Base-by-base conservation (phyloP, 805 yeast genomes). In the Cyberlindnera saturnus region DNA sequence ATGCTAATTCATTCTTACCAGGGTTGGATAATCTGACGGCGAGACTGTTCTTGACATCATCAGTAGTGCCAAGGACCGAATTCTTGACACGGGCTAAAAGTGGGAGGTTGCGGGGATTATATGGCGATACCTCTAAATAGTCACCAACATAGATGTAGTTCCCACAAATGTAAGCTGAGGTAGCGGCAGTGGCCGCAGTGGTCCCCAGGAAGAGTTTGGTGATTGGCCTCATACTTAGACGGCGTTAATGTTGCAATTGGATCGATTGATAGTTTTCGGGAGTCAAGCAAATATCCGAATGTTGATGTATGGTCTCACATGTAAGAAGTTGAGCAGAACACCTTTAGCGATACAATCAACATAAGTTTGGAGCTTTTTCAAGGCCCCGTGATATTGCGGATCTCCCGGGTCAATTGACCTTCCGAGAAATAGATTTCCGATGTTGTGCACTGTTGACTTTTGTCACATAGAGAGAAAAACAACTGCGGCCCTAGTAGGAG, bases 111-210 rank as follows among this genome's bases (percentile, higher is more conserved):
- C 39, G 19, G 1, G 33, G 10, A 15, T 44, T n/a, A 33, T 42
- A 51, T 8, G 56, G 56, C 5, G 51, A 20, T 3, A 28, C 32
- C 19, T 51, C 56, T 17, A 45, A 42, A 14, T 50, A 53, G 11
- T 42, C 39, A 8, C 53, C 57, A 4, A 31, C 39, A 32, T 53
- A 53, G 29, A 52, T 39, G 39, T 49, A 49, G 42, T 43, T 39
- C 37, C 41, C 37, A 13, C 35, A 34, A 15, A 41, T 32, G 28
- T 14, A 20, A 10, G 32, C 44, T 23, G 45, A 43, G 17, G 43
- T 48, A 23, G 46, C 47, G 8, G 47, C 49, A 19, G 37, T 39
- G 8, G 39, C 18, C 10, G 38, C 41, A 3, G 48, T 17, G 14
- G 42, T 33, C 13, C 30, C 33, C 3, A 51, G 32, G 6, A 38